Evolutionary conservation across 164 flowering plant species (phyloP).

Genomic region (Berberis thunbergii): DNA sequence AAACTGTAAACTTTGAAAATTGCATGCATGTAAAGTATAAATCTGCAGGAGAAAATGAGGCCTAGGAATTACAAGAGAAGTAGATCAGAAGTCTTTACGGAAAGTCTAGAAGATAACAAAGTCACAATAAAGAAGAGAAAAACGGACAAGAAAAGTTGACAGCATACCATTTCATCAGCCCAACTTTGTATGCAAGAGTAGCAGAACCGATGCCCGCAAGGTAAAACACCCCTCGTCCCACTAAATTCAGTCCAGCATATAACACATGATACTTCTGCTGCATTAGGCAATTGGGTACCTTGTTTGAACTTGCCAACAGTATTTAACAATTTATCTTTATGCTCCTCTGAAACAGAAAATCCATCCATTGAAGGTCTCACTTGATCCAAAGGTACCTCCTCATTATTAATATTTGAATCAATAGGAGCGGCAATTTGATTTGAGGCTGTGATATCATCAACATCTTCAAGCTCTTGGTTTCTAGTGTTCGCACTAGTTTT

Average conservation of each 20-base stretch:
- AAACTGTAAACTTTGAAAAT: too few relatives aligned
- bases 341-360: constrained; percentile 15
- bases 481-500: constrained; percentile 4
- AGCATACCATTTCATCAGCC: constrained; percentile 74
- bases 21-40: too few relatives aligned
- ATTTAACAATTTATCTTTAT: constrained; percentile 6
- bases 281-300: constrained; percentile 12
- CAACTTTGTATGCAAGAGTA: constrained; percentile 81
- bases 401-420: constrained; percentile 10
- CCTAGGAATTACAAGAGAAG: too few relatives aligned
- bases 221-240: constrained; percentile 70
- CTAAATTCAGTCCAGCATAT: constrained; percentile 93
- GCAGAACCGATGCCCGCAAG: constrained; percentile 95
- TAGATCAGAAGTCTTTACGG: too few relatives aligned
- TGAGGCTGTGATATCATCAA: constrained; percentile 16
- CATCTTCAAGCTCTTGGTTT: constrained; percentile 14
- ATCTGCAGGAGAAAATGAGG: too few relatives aligned
- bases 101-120: too few relatives aligned
- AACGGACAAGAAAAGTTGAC: too few relatives aligned
- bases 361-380: constrained; percentile 13
- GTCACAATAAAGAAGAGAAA: too few relatives aligned
- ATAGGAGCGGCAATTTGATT: constrained; percentile 6
- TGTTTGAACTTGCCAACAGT: constrained; percentile 11
- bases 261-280: constrained; percentile 67
- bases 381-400: constrained; percentile 9